Percentiles rank a stretch among this genome's conserved stretches.
Conservation (phyloP, 345 rosid genomes). For the Clausena lansium region DNA sequence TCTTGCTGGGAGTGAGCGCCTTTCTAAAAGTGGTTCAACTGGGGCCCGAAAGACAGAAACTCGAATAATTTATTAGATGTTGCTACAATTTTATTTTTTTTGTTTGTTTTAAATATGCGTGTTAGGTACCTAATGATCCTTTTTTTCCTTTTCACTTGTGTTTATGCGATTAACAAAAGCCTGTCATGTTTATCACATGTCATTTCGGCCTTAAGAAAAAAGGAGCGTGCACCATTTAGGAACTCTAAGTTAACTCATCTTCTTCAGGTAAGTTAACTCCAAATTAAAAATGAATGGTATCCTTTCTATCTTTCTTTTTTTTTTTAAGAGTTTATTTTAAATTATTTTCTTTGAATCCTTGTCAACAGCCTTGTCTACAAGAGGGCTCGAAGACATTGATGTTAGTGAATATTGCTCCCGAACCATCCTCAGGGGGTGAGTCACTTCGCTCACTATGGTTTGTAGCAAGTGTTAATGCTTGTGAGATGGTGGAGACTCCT, state of each 20-base stretch:
- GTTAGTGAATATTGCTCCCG: constrained; percentile 93
- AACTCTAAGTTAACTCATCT: constrained; percentile 96
- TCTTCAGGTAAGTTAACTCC: constrained; percentile 89
- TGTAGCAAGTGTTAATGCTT: constrained; percentile 96
- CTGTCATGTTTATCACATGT: constrained; percentile 86
- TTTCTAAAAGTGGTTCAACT: constrained; percentile 91
- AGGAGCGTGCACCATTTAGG: constrained; percentile 86
- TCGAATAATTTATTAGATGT: constrained; percentile 43
- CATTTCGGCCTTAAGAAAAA: constrained; percentile 84
- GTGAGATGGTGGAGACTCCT: constrained; percentile 95
- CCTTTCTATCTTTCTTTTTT: too few species aligned
- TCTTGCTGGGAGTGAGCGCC: constrained; percentile 98
- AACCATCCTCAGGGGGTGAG: constrained; percentile 74
- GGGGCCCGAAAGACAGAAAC: constrained; percentile 94
- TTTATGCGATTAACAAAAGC: constrained; percentile 91
- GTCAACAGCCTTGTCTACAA: constrained; percentile 85
- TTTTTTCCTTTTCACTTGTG: not conserved
- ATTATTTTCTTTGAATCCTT: constrained; percentile 17
- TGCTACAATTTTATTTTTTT: not conserved
- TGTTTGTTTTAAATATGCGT: not conserved
- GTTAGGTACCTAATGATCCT: constrained; percentile 1
- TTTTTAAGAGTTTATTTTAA: too few species aligned
- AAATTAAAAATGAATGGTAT: too few species aligned
- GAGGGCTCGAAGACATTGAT: constrained; percentile 91
- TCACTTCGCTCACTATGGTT: constrained; percentile 90